Conservation (phyloP, 352 stramenopile species). For the Chrysophaeum taylorii region DNA sequence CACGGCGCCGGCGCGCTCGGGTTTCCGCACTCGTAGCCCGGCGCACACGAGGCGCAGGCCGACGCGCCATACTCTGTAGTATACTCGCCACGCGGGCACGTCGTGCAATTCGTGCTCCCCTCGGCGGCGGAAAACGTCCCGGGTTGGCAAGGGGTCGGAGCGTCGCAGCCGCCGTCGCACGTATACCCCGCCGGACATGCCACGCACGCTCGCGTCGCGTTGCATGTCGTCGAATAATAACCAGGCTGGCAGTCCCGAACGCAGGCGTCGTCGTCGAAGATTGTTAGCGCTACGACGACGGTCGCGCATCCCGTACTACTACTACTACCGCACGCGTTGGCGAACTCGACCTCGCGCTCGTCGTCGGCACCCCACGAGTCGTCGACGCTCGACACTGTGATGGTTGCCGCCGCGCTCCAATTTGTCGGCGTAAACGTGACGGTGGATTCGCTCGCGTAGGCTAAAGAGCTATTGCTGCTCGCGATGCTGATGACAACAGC, state of each 20-base stretch:
- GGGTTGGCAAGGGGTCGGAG: background rate
- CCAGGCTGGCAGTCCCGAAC: background rate
- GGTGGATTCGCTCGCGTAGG: background rate
- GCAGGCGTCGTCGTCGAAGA: conserved; percentile 5
- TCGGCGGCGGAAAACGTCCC: background rate
- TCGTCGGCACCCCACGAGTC: conserved; percentile 16
- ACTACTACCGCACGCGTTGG: conserved; percentile 1
- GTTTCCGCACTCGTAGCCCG: conserved; percentile 60
- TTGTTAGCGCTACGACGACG: background rate
- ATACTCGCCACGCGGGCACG: background rate
- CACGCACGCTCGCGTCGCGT: background rate
- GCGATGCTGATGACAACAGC: conserved; percentile 13
- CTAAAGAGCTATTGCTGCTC: background rate
- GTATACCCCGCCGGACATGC: background rate
- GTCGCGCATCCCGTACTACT: background rate
- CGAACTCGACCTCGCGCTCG: conserved; percentile 14
- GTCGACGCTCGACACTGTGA: conserved; percentile 23
- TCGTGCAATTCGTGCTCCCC: background rate
- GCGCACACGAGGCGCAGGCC: conserved; percentile 58
- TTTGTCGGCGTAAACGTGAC: conserved; percentile 24
- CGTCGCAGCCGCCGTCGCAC: conserved; percentile 2
- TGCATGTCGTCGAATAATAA: background rate
- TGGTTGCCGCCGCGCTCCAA: conserved; percentile 12
- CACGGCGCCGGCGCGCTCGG: conserved; percentile 18
- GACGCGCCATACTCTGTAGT: conserved; percentile 27